Base-by-base conservation (phyloP, 805 yeast genomes). In the Yamadazyma ubonensis region DNA sequence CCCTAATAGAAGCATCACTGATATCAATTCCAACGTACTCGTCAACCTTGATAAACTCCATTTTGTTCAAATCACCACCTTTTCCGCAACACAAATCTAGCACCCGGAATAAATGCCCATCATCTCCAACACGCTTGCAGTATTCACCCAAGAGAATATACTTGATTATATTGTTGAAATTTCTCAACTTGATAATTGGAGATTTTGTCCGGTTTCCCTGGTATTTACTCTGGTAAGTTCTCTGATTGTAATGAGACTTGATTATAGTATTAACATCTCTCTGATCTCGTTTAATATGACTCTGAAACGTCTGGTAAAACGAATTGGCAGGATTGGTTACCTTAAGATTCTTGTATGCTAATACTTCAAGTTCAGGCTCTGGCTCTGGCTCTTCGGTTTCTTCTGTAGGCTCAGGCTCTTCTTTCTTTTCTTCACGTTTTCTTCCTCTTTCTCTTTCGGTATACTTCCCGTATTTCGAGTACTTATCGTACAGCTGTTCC, bases 1-100 rank as follows among this genome's bases (percentile, higher is more conserved):
- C 96, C 37, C 75, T 70, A 37, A 93, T 81, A 5, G 96, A 86
- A 3, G 83, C 83, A 58, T 90, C 93, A 14, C 96, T 89, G 31
- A 93, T 82, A 62, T 93, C 99, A 20, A 93, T 73, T 1, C 99
- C 99, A 39, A 90, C 79, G 49, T 85, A 86, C 34, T 89, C 90
- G 16, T 78, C 73, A 2, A 87, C 76, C 15, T 76, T 68, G 1
- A 87, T 83, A 50, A 78, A 78, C 37, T 82, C 85, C 81, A 96
- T 91, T 59, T 93, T 93, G 51, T 84, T 79, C 53, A 93, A 66
- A 65, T 93, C 99, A 19, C 99, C 99, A 38, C 99, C 99, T 59
- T 93, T 95, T 10, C 99, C 99, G 63, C 98, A 90, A 11, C 96
- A 96, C 41, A 91, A 62, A 55, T 93, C 99, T 14, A 93, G 65